Evolutionary conservation across 352 stramenopile species (phyloP).

Genomic region (Pythium myriotylum): DNA sequence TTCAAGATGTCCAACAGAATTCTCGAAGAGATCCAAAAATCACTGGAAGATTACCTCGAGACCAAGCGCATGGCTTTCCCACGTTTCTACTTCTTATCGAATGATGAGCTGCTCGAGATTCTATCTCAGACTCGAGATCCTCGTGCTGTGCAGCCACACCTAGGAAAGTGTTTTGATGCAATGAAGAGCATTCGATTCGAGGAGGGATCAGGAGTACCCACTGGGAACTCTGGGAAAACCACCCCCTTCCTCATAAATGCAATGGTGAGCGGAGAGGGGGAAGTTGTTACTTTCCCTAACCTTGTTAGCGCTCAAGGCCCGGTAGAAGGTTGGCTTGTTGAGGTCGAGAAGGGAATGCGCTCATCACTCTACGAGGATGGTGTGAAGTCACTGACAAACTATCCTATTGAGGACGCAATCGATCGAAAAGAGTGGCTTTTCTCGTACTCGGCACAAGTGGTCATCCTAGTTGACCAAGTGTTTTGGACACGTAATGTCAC

Average conservation of each 20-base stretch:
- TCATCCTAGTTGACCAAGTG: conserved; percentile 92
- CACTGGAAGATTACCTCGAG: conserved; percentile 91
- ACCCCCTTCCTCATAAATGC: conserved; percentile 57
- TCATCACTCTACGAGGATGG: conserved; percentile 86
- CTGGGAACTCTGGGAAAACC: conserved; percentile 40
- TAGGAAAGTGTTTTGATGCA: conserved; percentile 92
- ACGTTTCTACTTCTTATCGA: conserved; percentile 93
- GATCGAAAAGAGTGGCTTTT: conserved; percentile 91
- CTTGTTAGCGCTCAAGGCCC: conserved; percentile 81
- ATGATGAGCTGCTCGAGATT: conserved; percentile 92
- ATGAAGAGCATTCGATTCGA: conserved; percentile 92
- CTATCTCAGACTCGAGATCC: conserved; percentile 90
- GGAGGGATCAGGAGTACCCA: conserved; percentile 32
- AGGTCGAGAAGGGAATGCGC: conserved; percentile 89
- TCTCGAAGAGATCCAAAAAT: conserved; percentile 92
- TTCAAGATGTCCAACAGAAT: conserved; percentile 85
- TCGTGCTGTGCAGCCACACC: conserved; percentile 87
- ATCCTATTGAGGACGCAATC: conserved; percentile 88
- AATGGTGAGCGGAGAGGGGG: conserved; percentile 87
- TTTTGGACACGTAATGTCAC: conserved; percentile 92
- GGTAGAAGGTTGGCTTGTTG: conserved; percentile 87
- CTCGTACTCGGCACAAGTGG: conserved; percentile 79
- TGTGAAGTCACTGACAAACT: conserved; percentile 82
- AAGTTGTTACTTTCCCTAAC: conserved; percentile 79
- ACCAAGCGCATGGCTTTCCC: conserved; percentile 93